A percentile compares a stretch with the other conserved stretches of the same genome.
phyloP scores from a whole-genome alignment of 345 rosid genomes.

The Clarkia xantiana region DNA sequence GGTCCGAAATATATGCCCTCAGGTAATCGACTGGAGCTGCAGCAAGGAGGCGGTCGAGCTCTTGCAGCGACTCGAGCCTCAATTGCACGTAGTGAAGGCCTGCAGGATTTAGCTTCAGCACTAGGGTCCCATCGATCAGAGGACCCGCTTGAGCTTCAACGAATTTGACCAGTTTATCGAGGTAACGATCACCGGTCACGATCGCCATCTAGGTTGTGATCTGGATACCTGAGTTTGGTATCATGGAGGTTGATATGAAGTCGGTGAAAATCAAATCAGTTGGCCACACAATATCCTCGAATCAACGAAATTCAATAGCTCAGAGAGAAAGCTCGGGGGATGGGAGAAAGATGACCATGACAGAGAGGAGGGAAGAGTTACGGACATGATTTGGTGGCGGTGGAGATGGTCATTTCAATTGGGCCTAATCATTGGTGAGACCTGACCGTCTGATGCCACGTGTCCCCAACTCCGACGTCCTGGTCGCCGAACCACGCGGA shows the following conservation, averaged over 20 bases:
- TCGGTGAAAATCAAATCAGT: background rate
- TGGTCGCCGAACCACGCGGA: no score
- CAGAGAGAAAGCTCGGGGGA: slow-evolving; percentile 1
- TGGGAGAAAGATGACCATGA: slow-evolving; percentile 5
- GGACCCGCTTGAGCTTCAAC: slow-evolving; percentile 62
- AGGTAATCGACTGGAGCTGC: slow-evolving; percentile 96
- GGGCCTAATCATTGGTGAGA: slow-evolving; percentile 12
- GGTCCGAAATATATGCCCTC: slow-evolving; percentile 92
- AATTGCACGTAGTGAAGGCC: slow-evolving; percentile 95
- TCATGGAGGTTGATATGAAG: background rate
- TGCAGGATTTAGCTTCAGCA: slow-evolving; percentile 80
- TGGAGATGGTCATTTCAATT: background rate
- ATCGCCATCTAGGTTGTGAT: slow-evolving; percentile 40
- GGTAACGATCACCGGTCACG: slow-evolving; percentile 92
- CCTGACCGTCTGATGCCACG: background rate
- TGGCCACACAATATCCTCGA: background rate
- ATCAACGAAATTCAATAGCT: background rate
- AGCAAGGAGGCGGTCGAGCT: slow-evolving; percentile 67
- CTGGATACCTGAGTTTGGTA: background rate
- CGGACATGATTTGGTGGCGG: background rate
- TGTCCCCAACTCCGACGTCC: no score
- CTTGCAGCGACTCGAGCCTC: slow-evolving; percentile 75
- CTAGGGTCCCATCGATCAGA: slow-evolving; percentile 49
- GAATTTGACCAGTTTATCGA: slow-evolving; percentile 66
- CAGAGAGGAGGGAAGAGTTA: background rate